Conservation (phyloP, 2,329 filamentous ascomycete genomes). For the Pseudogymnoascus sp. region DNA sequence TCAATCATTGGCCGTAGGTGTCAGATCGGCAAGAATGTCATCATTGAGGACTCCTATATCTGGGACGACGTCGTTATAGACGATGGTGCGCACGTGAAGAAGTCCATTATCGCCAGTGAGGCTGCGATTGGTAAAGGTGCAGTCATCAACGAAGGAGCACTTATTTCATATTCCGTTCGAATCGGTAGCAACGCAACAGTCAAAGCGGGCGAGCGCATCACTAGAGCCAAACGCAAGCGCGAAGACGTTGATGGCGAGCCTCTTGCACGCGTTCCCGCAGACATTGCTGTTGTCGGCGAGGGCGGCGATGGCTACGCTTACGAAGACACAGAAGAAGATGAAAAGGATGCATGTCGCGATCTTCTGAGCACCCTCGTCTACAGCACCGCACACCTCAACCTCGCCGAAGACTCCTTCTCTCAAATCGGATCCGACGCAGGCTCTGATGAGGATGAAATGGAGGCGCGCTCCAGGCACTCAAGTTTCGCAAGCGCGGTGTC, state of each 20-base stretch:
- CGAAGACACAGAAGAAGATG: slow-evolving; percentile 52
- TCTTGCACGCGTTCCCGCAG: slow-evolving; percentile 31
- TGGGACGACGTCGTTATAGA: slow-evolving; percentile 79
- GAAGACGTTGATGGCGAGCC: slow-evolving; percentile 27
- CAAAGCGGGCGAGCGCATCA: slow-evolving; percentile 31
- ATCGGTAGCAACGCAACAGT: slow-evolving; percentile 56
- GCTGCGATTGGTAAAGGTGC: slow-evolving; percentile 64
- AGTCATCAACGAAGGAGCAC: slow-evolving; percentile 60
- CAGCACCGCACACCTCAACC: slow-evolving; percentile 28
- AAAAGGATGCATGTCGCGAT: slow-evolving; percentile 47
- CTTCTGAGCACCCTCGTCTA: slow-evolving; percentile 43
- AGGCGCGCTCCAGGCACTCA: slow-evolving; percentile 51
- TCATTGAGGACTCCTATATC: slow-evolving; percentile 70
- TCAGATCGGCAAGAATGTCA: slow-evolving; percentile 77
- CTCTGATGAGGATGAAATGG: slow-evolving; percentile 21
- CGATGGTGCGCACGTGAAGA: slow-evolving; percentile 62
- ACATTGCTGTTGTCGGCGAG: slow-evolving; percentile 47
- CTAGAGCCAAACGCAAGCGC: slow-evolving; percentile 33
- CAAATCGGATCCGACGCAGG: slow-evolving; percentile 50
- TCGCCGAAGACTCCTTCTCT: slow-evolving; percentile 52
- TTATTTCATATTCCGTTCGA: slow-evolving; percentile 72
- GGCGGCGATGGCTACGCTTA: slow-evolving; percentile 57
- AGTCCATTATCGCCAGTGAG: slow-evolving; percentile 69
- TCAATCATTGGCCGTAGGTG: slow-evolving; percentile 80
- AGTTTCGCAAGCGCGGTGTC: slow-evolving; percentile 70